Evolutionary conservation across 2,329 filamentous ascomycete genomes (phyloP).

Genomic region (Daldinia sp.): DNA sequence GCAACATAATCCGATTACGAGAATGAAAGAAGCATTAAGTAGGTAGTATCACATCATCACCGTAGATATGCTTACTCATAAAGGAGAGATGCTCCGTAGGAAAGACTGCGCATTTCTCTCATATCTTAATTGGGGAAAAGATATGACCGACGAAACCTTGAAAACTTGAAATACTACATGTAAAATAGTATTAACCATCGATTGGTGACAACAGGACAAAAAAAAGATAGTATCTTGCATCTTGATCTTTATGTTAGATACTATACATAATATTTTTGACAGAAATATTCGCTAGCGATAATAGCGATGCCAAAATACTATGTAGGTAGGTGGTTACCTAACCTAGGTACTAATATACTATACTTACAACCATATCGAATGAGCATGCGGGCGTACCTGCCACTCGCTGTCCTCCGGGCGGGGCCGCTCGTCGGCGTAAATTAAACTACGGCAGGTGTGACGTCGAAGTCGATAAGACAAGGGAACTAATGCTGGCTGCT

Average conservation of each 20-base stretch:
- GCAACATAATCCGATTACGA: background rate
- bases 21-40: constrained; percentile 4
- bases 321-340: too few species aligned
- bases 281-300: too few species aligned
- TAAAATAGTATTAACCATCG: background rate
- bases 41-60: constrained; percentile 8
- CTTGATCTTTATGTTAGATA: background rate
- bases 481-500: background rate
- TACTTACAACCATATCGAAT: background rate
- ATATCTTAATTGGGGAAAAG: background rate
- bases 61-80: constrained; percentile 9
- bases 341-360: too few species aligned
- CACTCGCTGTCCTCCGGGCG: background rate
- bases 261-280: too few species aligned
- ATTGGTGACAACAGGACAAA: background rate
- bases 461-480: constrained; percentile 15
- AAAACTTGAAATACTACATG: background rate
- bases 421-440: background rate
- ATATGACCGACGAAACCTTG: background rate
- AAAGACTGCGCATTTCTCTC: background rate
- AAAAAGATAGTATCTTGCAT: background rate
- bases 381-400: background rate
- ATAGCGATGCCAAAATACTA: too few species aligned
- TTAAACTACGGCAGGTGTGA: constrained; percentile 9
- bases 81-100: constrained; percentile 1